Evolutionary conservation across 2,329 filamentous ascomycete genomes (phyloP), one percentile per base, ranked within the genome.

Genomic region (Drechslerella coelobrocha): DNA sequence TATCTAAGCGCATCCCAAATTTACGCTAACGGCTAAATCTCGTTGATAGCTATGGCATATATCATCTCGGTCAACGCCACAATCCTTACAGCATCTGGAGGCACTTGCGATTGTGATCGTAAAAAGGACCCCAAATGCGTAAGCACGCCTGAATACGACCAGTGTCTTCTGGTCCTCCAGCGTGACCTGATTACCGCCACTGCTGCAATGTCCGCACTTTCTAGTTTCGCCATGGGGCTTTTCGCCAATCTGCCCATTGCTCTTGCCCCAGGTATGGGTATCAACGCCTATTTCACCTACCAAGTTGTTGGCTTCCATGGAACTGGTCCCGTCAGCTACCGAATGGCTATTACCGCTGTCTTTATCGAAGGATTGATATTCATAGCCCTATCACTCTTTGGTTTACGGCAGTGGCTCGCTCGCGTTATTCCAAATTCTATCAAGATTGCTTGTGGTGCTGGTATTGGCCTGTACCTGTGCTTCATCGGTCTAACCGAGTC

Each of bases 281-380:
- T 95, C 61, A 96, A 96, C 77, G 91, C 91, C 17, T 95, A 95
- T 78, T 95, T 95, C 77, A 85, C 91, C 24, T 95, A 89, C 77
- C 79, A 77, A 66, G 88, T 91, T 47, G 91, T 95, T 62, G 91
- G 91, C 2, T 86, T 82, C 76, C 88, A 92, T 77, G 91, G 91
- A 45, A 84, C 82, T 21, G 90, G 90, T 1, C 82, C 84, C 34
- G 87, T 95, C 7, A 86, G 90, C 0, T 96, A 90, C 77, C 79
- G 84, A 57, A 83, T 92, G 43, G 91, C 91, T 31, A 81, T 95
- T 37, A 94, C 91, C 2, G 91, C 91, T 59, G 91, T 94, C 74
- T 95, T 96, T 77, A 88, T 94, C 12, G 91, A 96, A 79, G 91
- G 91, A 37, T 90, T 89, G 78, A 87, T 95, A 72, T 96, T 96